Evolutionary conservation across 495 filamentous ascomycete genomes (phyloP), one percentile per base, ranked within the genome.

Genomic region (Xylaria intraflava): DNA sequence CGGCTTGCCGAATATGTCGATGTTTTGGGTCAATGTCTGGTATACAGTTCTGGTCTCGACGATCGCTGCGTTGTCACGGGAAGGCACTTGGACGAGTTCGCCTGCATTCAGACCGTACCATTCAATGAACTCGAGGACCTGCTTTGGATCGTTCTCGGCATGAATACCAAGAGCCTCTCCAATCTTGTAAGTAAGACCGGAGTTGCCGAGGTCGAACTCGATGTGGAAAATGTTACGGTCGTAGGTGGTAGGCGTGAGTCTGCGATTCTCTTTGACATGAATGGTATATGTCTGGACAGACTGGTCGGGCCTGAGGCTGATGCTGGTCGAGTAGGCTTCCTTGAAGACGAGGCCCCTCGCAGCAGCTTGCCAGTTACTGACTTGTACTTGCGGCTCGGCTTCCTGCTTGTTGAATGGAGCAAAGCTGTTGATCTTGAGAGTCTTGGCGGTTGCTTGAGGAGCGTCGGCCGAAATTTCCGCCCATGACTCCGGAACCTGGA

Each of bases 161-260:
- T 98, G 93, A 53, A 98, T 89, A 58, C 93, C 93, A 9, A 98
- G 85, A n/a, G 93, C 93, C 71, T 98, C 94, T 48, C 93, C 93
- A 65, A 98, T 97, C 58, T 94, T 88, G 69, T 98, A 98, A 20
- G 79, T 93, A 53, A 98, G 83, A 40, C 90, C 90, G 31, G 90
- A 93, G 60, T 83, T 72, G 44, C 90, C 90, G 17, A 97, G 81
- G 67, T 96, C 93, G 65, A 98, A 98, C 70, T 98, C 93, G 59
- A 98, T 97, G 74, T 98, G 93, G 86, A 98, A 98, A 70, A 98
- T 96, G 76, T 98, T 97, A 29, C 93, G 88, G 67, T 96, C 92
- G 68, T 98, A 98, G 10, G 86, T 85, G 41, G 69, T 61, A 17
- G 93, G 93, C 0, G 93, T 98, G 41, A 98, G 80, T 40, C 93